Conservation (phyloP, 192 early-diverging fungal species). For the Podila minutissima region DNA sequence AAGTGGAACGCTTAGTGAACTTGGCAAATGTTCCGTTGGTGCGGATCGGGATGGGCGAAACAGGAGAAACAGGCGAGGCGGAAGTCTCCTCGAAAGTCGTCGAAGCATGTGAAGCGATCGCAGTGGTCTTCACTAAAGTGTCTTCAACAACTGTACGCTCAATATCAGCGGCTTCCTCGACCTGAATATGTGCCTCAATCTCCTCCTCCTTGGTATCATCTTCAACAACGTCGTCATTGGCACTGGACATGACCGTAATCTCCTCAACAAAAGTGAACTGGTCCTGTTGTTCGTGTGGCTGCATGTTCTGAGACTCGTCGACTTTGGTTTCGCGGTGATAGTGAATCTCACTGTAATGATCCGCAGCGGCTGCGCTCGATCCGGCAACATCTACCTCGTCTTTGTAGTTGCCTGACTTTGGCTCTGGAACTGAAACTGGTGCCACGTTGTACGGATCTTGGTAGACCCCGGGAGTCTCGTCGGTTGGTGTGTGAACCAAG, state of each 20-base stretch:
- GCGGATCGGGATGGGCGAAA: background rate
- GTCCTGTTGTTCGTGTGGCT: background rate
- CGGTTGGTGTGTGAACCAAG: background rate
- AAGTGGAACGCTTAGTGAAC: conserved; percentile 4
- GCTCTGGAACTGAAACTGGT: background rate
- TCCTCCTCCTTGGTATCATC: background rate
- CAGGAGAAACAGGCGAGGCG: background rate
- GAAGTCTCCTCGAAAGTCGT: background rate
- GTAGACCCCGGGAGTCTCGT: background rate
- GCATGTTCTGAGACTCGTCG: background rate
- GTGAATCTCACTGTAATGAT: background rate
- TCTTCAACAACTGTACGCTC: background rate
- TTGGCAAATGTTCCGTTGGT: conserved; percentile 18
- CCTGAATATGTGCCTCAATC: background rate
- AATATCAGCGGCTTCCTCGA: background rate
- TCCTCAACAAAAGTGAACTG: background rate
- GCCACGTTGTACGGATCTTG: background rate
- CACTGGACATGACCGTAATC: background rate
- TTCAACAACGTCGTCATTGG: background rate
- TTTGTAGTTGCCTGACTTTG: background rate
- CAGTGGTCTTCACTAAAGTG: background rate
- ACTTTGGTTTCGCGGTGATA: background rate
- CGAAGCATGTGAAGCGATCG: background rate
- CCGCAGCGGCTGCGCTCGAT: background rate
- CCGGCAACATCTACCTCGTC: background rate